Evolutionary conservation across 371 early-diverging fungal genomes (phyloP), one percentile per base, ranked within the genome.

Genomic region (Apophysomyces elegans): DNA sequence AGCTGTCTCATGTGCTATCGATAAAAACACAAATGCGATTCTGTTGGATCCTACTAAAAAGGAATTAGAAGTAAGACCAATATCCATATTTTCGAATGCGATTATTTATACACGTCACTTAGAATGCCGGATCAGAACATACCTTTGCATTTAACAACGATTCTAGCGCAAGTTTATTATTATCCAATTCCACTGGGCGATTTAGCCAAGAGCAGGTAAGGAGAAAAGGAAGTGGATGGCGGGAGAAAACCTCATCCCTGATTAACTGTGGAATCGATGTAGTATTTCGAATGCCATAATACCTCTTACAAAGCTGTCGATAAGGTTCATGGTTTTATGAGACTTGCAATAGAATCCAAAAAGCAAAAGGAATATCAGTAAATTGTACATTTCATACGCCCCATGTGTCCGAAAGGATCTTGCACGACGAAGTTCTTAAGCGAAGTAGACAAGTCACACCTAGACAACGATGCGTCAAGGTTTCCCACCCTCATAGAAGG

Each of bases 81-180:
- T 50, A 26, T 26, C n/a, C 32, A 26, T 62, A 26, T 37, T 56
- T 58, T 45, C 37, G 54, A 36, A 11, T 37, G 16, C 59, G 12
- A 45, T 41, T 13, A 9, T 47, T 63, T 26, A 39, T n/a, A 58
- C 18, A 13, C 13, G 21, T n/a, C 21, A 58, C 21, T 57, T 70
- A 89, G 79, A 74, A 75, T 21, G 91, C 94, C 0, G 68, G 72
- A 67, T 96, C 96, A 0, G 72, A 80, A 32, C 98, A 97, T 67
- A 89, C 88, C 4, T 93, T 95, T 84, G 94, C 91, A 36, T 95
- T 96, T 75, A 89, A 90, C 64, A 87, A 81, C 65, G 62, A 69
- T 78, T 38, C 61, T 66, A 14, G 61, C 71, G 18, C 54, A n/a
- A 50, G 54, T 50, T 61, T 80, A 9, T 58, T 86, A 56, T 80